These are phyloP conservation scores for Hyaloscypha finlandica DNA, from an alignment of 495 filamentous ascomycete species.

Conservation along the genomic window DNA sequence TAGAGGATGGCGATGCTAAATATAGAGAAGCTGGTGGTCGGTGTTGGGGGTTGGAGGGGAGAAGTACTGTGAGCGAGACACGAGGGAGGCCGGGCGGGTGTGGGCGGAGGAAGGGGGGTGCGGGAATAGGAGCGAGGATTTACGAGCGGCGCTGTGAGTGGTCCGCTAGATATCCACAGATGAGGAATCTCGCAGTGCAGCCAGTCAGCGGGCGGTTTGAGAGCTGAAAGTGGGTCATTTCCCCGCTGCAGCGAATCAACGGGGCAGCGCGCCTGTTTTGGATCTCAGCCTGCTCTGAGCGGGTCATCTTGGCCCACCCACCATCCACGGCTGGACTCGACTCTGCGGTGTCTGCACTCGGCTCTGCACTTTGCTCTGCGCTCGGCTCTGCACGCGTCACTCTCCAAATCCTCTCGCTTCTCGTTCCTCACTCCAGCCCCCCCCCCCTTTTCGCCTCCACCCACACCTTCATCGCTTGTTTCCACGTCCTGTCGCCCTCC, in stretches of 20 bases:
- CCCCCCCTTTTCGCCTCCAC: background rate
- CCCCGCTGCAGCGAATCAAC: background rate
- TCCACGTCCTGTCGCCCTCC: background rate
- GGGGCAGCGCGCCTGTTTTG: background rate
- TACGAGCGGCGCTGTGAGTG: background rate
- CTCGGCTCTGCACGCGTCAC: background rate
- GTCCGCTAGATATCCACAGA: background rate
- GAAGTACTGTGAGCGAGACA: constrained; percentile 26
- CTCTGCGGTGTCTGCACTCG: no score
- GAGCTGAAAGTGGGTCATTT: background rate
- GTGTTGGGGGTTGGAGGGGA: constrained; percentile 27
- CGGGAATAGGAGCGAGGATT: background rate
- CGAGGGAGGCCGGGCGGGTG: constrained; percentile 18
- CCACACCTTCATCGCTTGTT: constrained; percentile 5
- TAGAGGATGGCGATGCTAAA: constrained; percentile 44
- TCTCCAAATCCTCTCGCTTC: background rate
- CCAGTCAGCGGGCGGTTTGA: background rate
- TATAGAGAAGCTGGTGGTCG: constrained; percentile 46
- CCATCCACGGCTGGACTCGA: background rate
- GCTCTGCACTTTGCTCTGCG: no score
- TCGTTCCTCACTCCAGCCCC: background rate
- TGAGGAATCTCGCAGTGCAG: background rate
- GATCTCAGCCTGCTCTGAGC: background rate
- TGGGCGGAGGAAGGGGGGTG: background rate
- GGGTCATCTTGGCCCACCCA: background rate